These are phyloP conservation scores for Sporothrix brasiliensis DNA, from an alignment of 2,329 filamentous ascomycete species.

Conservation along the genomic window DNA sequence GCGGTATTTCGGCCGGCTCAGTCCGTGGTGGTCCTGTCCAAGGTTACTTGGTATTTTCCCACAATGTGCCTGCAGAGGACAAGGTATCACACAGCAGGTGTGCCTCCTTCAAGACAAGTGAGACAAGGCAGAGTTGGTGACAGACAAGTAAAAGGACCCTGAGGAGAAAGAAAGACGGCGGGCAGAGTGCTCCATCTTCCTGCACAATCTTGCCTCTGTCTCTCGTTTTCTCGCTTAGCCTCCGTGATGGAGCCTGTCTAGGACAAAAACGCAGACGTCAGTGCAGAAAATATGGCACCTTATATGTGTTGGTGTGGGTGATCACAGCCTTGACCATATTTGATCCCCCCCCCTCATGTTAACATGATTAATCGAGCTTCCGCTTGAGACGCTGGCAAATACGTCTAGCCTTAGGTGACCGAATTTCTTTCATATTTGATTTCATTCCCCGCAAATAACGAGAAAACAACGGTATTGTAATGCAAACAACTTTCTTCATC, in stretches of 20 bases:
- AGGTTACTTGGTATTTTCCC: no score
- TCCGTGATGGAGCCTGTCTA: not conserved
- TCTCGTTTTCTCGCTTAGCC: not conserved
- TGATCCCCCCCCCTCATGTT: not conserved
- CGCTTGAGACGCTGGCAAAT: not conserved
- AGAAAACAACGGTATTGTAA: no score
- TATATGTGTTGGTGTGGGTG: no score
- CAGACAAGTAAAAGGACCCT: not conserved
- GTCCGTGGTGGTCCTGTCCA: not conserved
- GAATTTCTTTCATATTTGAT: no score
- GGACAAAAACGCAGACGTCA: not conserved
- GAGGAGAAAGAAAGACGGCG: not conserved
- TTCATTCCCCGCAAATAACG: no score
- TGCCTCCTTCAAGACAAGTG: no score
- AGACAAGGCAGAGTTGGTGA: not conserved
- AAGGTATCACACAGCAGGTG: not conserved
- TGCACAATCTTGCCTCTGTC: slow-evolving; percentile 8
- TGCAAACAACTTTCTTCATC: no score
- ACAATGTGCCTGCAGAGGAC: not conserved
- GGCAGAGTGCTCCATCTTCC: slow-evolving; percentile 11
- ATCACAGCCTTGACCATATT: not conserved
- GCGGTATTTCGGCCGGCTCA: not conserved
- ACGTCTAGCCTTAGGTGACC: no score
- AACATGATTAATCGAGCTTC: not conserved
- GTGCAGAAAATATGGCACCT: not conserved